Base-by-base conservation (phyloP, 179 eudicot species). In the Silene noctiflora region DNA sequence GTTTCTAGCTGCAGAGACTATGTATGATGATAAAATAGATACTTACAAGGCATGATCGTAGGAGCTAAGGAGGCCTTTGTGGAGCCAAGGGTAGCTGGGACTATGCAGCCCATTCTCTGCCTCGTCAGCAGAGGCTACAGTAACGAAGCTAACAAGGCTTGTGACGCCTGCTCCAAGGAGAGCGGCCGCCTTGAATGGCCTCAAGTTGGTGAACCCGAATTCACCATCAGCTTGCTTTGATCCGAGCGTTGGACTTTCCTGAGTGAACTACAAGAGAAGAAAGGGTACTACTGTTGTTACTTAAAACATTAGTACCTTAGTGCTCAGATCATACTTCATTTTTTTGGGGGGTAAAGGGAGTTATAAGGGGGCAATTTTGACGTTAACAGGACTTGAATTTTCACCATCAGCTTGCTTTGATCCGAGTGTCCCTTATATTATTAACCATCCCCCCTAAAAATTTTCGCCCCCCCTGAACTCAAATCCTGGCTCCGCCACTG, bases 11-110 rank as follows among this genome's bases (percentile, higher is more conserved):
- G 66, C 64, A 25, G 1, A 3, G 33, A 22, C 21, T 7, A 62
- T 58, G 22, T 24, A 7, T 24, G 33, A 62, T 6, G 69, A 13
- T 14, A 33, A n/a, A 33, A 31, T 2, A 20, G 10, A 3, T 22
- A 62, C 76, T 53, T 66, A 78, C 81, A 76, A 72, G 72, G 81
- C 81, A 1, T 78, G 81, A 56, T 78, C 81, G 24, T 78, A 72
- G 58, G 81, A 78, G 33, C 81, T 78, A 35, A 78, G 81, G 19
- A 78, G 73, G 72, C 81, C 76, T 1, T 56, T 53, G 33, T 78
- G 81, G 21, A 76, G 81, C 81, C 81, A 78, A 35, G 81, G 81
- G 42, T 78, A 78, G 46, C 48, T 65, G 0, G 81, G 20, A 55
- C 72, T 33, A 10, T 78, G 67, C 14, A 78, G 60, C 17, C 81